Base-by-base conservation (phyloP, 352 stramenopile genomes). In the Pythium rhizo-oryzae region DNA sequence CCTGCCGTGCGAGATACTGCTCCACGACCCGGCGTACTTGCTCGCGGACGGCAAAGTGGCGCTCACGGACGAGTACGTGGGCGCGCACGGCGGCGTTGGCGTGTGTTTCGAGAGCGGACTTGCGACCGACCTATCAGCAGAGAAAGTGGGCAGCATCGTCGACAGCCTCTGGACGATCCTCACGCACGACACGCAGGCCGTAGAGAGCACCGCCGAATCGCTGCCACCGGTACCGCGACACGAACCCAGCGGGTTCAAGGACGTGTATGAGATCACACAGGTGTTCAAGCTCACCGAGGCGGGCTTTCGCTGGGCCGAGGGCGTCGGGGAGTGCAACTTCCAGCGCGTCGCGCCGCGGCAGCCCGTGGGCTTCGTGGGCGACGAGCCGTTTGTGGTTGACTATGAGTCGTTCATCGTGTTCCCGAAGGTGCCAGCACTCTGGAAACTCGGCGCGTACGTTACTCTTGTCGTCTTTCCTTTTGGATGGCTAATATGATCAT, bases 41-140 rank as follows among this genome's bases (percentile, higher is more conserved):
- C 70, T 92, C 33, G 85, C 79, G 0, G 80, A 84, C 49, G 85
- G 84, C 5, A 62, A 65, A 13, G 72, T 91, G 25, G 83, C 81
- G 50, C 73, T 91, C 41, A 91, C 84, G 39, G 85, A 94, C 59
- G 85, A 94, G 62, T 94, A 82, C 59, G 84, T 90, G 15, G 78
- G 80, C 33, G 71, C 70, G 8, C 55, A 83, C 50, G 85, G 85
- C 49, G 82, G 84, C n/a, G 65, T 89, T 33, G 84, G 81, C 8
- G 55, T 91, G 25, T 92, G 84, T 72, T 91, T 80, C 28, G 85
- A 94, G 65, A 91, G 82, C 60, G 83, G 85, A 0, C 19, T 90
- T 12, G 80, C 82, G 24, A 84, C 69, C 37, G 84, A 92, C 61
- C 57, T 88, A 11, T 89, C 79, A 8, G 44, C 67, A 13, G 41